Percentiles rank a stretch among this genome's conserved stretches.
These are phyloP conservation scores for Pythium vanterpoolii DNA, from an alignment of 352 stramenopile genomes.

Conservation along the genomic window DNA sequence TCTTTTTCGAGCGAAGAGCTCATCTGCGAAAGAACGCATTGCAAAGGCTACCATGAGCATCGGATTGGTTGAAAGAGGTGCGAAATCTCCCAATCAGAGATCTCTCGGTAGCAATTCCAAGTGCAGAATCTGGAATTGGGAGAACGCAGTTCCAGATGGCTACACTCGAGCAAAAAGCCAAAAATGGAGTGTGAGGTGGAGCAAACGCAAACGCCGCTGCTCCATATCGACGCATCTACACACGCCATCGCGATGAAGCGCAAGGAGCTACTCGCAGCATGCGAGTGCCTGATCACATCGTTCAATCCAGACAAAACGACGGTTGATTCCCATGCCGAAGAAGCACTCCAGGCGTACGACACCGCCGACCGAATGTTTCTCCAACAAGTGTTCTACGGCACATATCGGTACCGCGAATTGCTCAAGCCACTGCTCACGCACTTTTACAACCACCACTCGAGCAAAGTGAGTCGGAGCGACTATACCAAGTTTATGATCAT, in stretches of 20 bases:
- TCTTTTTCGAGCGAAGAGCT: conserved; percentile 9
- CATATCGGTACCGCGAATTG: conserved; percentile 84
- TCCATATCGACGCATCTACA: neutral
- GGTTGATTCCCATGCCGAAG: conserved; percentile 70
- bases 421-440: conserved; percentile 73
- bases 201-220: neutral
- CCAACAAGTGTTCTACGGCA: conserved; percentile 89
- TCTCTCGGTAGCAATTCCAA: neutral
- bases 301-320: conserved; percentile 75
- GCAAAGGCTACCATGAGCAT: neutral
- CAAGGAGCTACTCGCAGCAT: conserved; percentile 61
- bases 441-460: conserved; percentile 82
- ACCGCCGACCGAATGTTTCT: conserved; percentile 63
- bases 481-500: conserved; percentile 92
- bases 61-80: neutral
- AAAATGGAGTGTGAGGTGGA: conserved; percentile 23
- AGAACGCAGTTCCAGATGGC: conserved; percentile 15
- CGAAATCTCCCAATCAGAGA: neutral
- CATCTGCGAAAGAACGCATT: conserved; percentile 11
- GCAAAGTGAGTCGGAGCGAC: conserved; percentile 72
- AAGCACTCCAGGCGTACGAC: conserved; percentile 43
- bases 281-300: conserved; percentile 72
- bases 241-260: conserved; percentile 51
- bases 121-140: neutral
- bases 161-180: conserved; percentile 6